phyloP scores from a whole-genome alignment of 345 rosid species.

The Noccaea caerulescens region DNA sequence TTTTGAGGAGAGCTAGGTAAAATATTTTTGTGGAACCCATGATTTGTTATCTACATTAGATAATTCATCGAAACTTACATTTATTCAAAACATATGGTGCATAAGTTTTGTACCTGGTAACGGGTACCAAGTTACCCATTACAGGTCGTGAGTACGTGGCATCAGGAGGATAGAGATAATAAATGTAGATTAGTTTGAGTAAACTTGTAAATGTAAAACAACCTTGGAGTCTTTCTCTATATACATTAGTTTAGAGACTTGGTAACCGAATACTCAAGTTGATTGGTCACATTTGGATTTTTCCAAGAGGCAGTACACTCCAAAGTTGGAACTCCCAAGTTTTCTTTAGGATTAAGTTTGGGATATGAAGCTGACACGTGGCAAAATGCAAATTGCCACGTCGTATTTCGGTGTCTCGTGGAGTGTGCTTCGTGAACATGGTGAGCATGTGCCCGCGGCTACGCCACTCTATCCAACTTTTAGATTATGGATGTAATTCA shows the following conservation, averaged over 20 bases:
- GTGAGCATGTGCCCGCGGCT: constrained; percentile 6
- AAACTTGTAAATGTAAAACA: neutral
- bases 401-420: neutral
- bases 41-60: neutral
- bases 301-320: constrained; percentile 16
- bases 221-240: neutral
- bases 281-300: constrained; percentile 31
- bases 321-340: neutral
- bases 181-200: neutral
- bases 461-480: constrained; percentile 21
- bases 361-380: neutral
- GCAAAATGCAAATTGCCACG: neutral
- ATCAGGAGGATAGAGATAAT: no score
- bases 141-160: no score
- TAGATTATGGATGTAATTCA: neutral
- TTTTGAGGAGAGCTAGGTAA: constrained; percentile 7
- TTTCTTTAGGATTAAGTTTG: neutral
- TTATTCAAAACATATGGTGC: neutral
- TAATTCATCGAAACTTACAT: neutral
- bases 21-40: neutral
- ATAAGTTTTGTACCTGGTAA: no score
- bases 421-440: constrained; percentile 8
- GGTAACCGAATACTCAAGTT: constrained; percentile 1
- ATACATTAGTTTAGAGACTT: neutral
- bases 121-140: no score